Conservation (phyloP, 78 protist species). For the Dictyostelium firmibasis region DNA sequence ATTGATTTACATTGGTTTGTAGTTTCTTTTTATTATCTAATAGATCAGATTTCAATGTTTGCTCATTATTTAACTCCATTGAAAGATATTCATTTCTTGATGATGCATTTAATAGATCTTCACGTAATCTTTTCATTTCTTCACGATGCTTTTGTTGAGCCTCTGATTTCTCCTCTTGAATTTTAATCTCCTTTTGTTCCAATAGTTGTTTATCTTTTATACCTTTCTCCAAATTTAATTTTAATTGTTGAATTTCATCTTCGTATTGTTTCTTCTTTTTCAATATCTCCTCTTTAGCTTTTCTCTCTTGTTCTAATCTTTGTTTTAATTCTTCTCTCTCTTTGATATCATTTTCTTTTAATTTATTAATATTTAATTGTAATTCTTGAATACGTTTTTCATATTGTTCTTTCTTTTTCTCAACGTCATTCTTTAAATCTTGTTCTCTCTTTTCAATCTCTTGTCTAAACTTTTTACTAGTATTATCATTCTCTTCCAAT, state of each 20-base stretch:
- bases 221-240: constrained; percentile 10
- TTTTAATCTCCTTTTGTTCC: not conserved
- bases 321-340: constrained; percentile 52
- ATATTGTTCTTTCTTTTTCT: constrained; percentile 68
- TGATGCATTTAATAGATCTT: constrained; percentile 21
- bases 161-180: constrained; percentile 16
- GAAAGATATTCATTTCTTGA: constrained; percentile 16
- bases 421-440: constrained; percentile 64
- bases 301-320: constrained; percentile 24
- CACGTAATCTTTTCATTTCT: constrained; percentile 52
- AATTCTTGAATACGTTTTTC: constrained; percentile 58
- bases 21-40: not conserved
- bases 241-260: constrained; percentile 35
- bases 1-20: not conserved
- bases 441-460: constrained; percentile 67
- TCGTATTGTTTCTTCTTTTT: constrained; percentile 44
- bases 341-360: not conserved
- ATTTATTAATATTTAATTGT: constrained; percentile 22
- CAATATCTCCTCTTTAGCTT: constrained; percentile 55
- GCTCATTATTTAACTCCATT: not conserved
- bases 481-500: constrained; percentile 33
- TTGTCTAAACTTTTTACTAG: constrained; percentile 36
- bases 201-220: constrained; percentile 3
- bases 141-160: constrained; percentile 38
- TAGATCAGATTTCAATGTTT: not conserved